Evolutionary conservation across 108 stramenopile genomes (phyloP).

Genomic region (Nitzschia putrida): DNA sequence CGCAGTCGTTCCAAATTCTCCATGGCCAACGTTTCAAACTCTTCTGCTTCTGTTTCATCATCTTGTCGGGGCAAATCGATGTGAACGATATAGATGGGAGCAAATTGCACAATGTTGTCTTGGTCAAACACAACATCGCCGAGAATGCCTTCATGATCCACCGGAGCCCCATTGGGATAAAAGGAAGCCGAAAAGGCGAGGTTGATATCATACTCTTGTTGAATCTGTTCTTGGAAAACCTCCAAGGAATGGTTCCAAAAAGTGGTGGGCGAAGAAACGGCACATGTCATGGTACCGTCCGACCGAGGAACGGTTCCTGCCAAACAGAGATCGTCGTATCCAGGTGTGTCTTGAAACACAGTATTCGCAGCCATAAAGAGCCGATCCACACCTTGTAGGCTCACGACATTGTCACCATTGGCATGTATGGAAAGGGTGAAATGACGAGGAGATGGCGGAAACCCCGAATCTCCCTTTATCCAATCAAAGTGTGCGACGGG

Average conservation of each 20-base stretch:
- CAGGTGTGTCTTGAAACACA: conserved; percentile 4
- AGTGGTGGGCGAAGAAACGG: not conserved
- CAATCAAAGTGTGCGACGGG: conserved; percentile 10
- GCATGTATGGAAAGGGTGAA: conserved; percentile 21
- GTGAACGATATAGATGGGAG: not conserved
- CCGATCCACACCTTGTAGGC: conserved; percentile 3
- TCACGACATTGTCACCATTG: conserved; percentile 24
- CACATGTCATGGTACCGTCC: conserved; percentile 1
- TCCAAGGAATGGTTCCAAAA: conserved; percentile 19
- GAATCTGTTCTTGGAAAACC: conserved; percentile 2
- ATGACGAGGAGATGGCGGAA: not conserved
- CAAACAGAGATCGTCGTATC: conserved; percentile 18
- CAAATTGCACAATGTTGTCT: not conserved
- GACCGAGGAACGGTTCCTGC: not conserved
- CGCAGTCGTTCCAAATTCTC: not conserved
- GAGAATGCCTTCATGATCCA: conserved; percentile 1
- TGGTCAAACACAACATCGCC: conserved; percentile 9
- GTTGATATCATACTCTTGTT: not conserved
- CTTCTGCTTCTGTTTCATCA: not conserved
- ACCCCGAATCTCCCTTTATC: conserved; percentile 12
- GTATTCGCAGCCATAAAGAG: conserved; percentile 16
- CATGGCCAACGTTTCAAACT: conserved; percentile 5
- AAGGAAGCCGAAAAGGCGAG: not conserved
- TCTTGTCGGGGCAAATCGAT: conserved; percentile 15
- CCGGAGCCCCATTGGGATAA: conserved; percentile 18